Conservation (phyloP, 2,329 filamentous ascomycete genomes). For the Chaetomium globosum region DNA sequence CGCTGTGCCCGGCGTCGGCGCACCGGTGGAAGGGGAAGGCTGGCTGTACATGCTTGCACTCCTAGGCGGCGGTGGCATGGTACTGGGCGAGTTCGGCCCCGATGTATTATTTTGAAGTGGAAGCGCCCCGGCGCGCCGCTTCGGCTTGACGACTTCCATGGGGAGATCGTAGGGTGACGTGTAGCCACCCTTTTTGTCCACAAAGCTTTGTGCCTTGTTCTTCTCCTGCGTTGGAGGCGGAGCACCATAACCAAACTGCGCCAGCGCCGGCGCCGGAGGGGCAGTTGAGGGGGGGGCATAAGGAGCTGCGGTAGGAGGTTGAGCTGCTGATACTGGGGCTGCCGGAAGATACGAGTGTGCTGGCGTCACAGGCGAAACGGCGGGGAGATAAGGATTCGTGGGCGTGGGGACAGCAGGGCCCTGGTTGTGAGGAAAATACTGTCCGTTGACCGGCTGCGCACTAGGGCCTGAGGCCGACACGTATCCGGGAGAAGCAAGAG, state of each 20-base stretch:
- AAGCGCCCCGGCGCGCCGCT: slow-evolving; percentile 64
- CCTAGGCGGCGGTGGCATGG: slow-evolving; percentile 59
- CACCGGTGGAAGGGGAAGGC: slow-evolving; percentile 34
- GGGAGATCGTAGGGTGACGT: slow-evolving; percentile 93
- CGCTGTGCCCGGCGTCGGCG: slow-evolving; percentile 38
- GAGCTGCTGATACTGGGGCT: slow-evolving; percentile 25
- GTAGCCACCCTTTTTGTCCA: slow-evolving; percentile 90
- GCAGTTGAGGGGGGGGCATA: slow-evolving; percentile 35
- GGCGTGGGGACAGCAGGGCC: slow-evolving; percentile 36
- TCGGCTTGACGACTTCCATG: slow-evolving; percentile 77
- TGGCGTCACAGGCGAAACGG: slow-evolving; percentile 21
- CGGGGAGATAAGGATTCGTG: slow-evolving; percentile 37
- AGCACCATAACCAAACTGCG: slow-evolving; percentile 45
- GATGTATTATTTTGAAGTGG: slow-evolving; percentile 53
- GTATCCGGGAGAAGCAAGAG: slow-evolving; percentile 34
- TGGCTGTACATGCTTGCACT: slow-evolving; percentile 44
- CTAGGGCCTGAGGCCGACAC: slow-evolving; percentile 23
- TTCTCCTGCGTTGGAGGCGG: slow-evolving; percentile 49
- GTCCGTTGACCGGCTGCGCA: slow-evolving; percentile 39
- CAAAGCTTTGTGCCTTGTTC: slow-evolving; percentile 77
- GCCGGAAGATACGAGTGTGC: slow-evolving; percentile 27
- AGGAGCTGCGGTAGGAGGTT: slow-evolving; percentile 31
- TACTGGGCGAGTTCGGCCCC: slow-evolving; percentile 45
- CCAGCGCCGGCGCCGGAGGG: slow-evolving; percentile 36
- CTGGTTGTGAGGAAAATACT: slow-evolving; percentile 42